Base-by-base conservation (phyloP, 495 filamentous ascomycete genomes). In the Aeminium ludgeri region DNA sequence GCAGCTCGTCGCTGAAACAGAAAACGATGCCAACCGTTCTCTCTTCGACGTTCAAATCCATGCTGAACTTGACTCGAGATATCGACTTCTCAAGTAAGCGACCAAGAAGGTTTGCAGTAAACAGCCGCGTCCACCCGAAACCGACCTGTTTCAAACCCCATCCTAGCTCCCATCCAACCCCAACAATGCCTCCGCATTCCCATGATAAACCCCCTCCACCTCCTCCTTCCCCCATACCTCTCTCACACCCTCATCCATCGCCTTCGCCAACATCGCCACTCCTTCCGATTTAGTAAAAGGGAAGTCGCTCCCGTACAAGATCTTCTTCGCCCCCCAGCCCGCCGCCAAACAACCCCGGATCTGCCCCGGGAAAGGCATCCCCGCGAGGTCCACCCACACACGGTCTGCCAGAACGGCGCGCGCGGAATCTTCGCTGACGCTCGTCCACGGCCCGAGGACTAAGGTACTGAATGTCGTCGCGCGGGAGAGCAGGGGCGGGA, bases 261-360 rank as follows among this genome's bases (percentile, higher is more conserved):
- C 29, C 12, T 36, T 43, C 20, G 45, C 41, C 34, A 57, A 19
- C 30, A 42, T 29, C 34, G 39, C 23, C 38, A 46, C 50, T 1
- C 41, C 41, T 10, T 16, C 15, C 6, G 37, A 7, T 27, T 29
- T 25, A 30, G 38, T 47, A 27, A 43, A 55, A 11, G 50, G 49
- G 25, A 47, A 63, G 6, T 64, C 61, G 17, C 15, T 63, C 41
- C 70, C 70, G 50, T 63, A 74, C 17, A 73, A 48, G 15, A 76
- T 50, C 19, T 64, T 63, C 6, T 61, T 59, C 31, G 53, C 48
- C 10, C 23, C 20, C 10, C 55, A 33, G 43, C 39, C 30, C 38
- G 39, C 43, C 38, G 48, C 27, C 51, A 50, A 36, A 49, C 55
- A 20, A 0, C 50, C 55, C 4, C 40, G 45, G 4, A 50, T 44